Evolutionary conservation across 2,329 filamentous ascomycete species (phyloP).

Genomic region (Ceratocystiopsis sp.): DNA sequence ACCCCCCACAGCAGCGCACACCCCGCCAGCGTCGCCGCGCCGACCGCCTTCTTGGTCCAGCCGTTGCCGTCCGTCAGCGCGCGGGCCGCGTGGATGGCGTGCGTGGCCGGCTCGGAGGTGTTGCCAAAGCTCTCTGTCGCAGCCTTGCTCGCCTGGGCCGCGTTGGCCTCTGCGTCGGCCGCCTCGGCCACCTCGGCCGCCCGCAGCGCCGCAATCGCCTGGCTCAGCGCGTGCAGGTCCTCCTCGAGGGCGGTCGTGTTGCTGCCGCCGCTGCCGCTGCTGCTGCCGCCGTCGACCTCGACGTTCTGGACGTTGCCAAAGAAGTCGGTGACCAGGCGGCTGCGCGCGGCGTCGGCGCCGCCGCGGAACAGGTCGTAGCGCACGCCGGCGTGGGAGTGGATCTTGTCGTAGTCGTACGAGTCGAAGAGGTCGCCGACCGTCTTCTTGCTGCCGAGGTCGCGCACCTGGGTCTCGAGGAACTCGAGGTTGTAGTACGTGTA

Average conservation of each 20-base stretch:
- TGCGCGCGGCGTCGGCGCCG: slow-evolving; percentile 58
- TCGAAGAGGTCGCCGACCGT: slow-evolving; percentile 91
- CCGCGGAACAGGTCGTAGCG: slow-evolving; percentile 91
- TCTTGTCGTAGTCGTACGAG: slow-evolving; percentile 87
- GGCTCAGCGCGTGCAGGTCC: slow-evolving; percentile 62
- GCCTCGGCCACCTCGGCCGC: slow-evolving; percentile 27
- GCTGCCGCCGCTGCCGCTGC: slow-evolving; percentile 18
- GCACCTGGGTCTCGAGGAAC: slow-evolving; percentile 81
- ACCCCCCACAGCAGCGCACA: slow-evolving; percentile 43
- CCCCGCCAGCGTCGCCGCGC: slow-evolving; percentile 43
- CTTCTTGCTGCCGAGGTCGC: slow-evolving; percentile 70
- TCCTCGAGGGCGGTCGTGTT: slow-evolving; percentile 42
- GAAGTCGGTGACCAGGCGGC: slow-evolving; percentile 82
- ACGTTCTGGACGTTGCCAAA: slow-evolving; percentile 98
- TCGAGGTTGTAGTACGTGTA: slow-evolving; percentile 99
- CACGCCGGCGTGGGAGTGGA: slow-evolving; percentile 81
- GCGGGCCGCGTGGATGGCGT: slow-evolving; percentile 28
- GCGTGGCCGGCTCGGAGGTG: slow-evolving; percentile 5
- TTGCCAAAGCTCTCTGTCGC: slow-evolving; percentile 3
- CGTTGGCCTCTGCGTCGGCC: slow-evolving; percentile 20
- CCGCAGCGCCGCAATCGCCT: slow-evolving; percentile 38
- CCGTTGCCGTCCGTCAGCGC: slow-evolving; percentile 48
- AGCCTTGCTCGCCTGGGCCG: slow-evolving; percentile 13
- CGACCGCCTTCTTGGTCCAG: slow-evolving; percentile 48
- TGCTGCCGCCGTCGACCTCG: slow-evolving; percentile 52